Evolutionary conservation across 2,329 filamentous ascomycete genomes (phyloP).

Genomic region (Sporothrix pseudoabietina): DNA sequence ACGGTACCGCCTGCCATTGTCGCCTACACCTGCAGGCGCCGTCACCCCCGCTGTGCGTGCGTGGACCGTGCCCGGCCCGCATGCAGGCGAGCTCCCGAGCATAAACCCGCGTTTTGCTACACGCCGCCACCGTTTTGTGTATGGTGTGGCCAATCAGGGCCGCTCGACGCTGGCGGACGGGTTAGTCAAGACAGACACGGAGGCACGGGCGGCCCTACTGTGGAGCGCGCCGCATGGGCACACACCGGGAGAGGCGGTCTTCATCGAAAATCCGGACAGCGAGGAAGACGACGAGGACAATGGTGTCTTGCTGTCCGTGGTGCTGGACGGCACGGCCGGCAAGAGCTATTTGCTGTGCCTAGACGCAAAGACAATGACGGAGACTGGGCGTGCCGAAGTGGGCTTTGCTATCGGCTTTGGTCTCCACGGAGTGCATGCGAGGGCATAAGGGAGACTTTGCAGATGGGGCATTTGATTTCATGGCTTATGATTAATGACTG

Average conservation of each 20-base stretch:
- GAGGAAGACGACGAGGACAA: slow-evolving; percentile 59
- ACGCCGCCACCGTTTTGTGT: slow-evolving; percentile 61
- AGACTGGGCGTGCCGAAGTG: slow-evolving; percentile 65
- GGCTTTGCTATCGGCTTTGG: slow-evolving; percentile 63
- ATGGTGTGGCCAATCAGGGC: slow-evolving; percentile 58
- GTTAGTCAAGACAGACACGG: slow-evolving; percentile 66
- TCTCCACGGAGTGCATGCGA: slow-evolving; percentile 62
- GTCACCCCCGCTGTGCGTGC: slow-evolving; percentile 39
- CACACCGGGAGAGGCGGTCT: slow-evolving; percentile 70
- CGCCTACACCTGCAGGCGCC: background rate
- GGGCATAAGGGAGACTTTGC: no score
- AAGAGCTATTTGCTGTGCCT: slow-evolving; percentile 68
- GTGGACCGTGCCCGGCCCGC: slow-evolving; percentile 54
- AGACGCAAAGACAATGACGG: slow-evolving; percentile 63
- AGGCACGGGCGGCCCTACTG: slow-evolving; percentile 52
- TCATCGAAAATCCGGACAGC: slow-evolving; percentile 56
- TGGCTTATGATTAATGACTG: background rate
- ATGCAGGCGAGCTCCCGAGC: slow-evolving; percentile 64
- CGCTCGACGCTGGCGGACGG: slow-evolving; percentile 63
- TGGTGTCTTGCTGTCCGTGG: slow-evolving; percentile 62
- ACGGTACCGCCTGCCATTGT: slow-evolving; percentile 43
- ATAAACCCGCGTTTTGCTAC: slow-evolving; percentile 62
- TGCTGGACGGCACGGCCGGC: slow-evolving; percentile 62
- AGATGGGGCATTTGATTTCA: background rate
- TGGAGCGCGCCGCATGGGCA: slow-evolving; percentile 61